A percentile compares a stretch with the other conserved stretches of the same genome.
These are phyloP conservation scores for Cutaneotrichosporon sp. DNA, from an alignment of 1,284 basidiomycete species.

Conservation along the genomic window DNA sequence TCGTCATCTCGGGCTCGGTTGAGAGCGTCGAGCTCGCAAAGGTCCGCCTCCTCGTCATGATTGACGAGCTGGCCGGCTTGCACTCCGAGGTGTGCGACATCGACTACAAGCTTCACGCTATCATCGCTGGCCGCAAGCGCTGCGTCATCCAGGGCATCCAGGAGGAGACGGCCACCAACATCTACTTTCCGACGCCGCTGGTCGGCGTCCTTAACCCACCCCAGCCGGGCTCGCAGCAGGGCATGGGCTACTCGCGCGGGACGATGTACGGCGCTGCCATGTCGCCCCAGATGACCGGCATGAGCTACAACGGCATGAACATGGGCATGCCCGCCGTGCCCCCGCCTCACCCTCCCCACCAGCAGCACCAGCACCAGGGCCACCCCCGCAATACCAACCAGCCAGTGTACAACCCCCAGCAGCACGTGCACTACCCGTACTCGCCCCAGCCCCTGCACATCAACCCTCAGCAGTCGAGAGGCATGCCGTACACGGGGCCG, in stretches of 20 bases:
- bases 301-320: constrained; percentile 25
- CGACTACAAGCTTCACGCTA: constrained; percentile 90
- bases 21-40: constrained; percentile 91
- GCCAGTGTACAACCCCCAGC: constrained; percentile 48
- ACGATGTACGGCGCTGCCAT: constrained; percentile 25
- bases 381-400: constrained; percentile 27
- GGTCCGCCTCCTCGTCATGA: constrained; percentile 84
- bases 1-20: constrained; percentile 80
- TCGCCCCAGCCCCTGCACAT: constrained; percentile 46
- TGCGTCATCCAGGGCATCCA: constrained; percentile 86
- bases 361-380: constrained; percentile 19
- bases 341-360: constrained; percentile 25
- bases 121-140: constrained; percentile 89
- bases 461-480: constrained; percentile 41
- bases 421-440: constrained; percentile 49
- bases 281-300: constrained; percentile 34
- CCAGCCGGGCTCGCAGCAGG: constrained; percentile 38
- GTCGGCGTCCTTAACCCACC: constrained; percentile 69
- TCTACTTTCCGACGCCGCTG: constrained; percentile 89
- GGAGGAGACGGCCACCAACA: constrained; percentile 96
- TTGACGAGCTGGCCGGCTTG: constrained; percentile 90
- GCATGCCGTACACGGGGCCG: constrained; percentile 46
- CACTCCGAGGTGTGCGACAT: constrained; percentile 90
- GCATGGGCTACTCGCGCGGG: constrained; percentile 37
- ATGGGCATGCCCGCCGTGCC: constrained; percentile 25